Evolutionary conservation across 2,329 filamentous ascomycete genomes (phyloP), one percentile per base, ranked within the genome.

Genomic region (Talaromyces sp.): DNA sequence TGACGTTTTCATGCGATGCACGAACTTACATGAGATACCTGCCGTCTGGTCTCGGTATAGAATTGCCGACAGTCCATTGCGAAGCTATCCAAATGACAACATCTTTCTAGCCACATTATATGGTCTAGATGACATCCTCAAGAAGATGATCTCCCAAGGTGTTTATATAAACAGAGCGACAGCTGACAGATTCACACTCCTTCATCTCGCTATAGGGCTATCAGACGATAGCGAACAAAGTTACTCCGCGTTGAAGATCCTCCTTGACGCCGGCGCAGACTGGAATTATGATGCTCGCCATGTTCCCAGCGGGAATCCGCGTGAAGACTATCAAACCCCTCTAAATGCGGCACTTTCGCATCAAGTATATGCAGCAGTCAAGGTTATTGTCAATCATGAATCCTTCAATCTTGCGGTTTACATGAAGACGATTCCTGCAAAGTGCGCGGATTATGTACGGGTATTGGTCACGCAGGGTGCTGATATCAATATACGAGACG

Each of bases 1-100:
- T 33, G 49, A 43, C 3, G 41, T 67, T 31, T 67, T 67, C 50
- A 47, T 67, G 56, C 59, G 45, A 58, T 52, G 37, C 19, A 67
- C 66, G 1, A 27, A 47, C 31, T 39, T 67, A 13, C 50, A 66
- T 41, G 13, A 54, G 17, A 31, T 66, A 6, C 60, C 66, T n/a
- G 49, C 31, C 3, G 57, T 67, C 22, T 59, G 59, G 52, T 57
- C 63, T 37, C 49, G 66, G 3, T 66, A 63, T 33, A 50, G 27
- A 2, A 31, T 41, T 35, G 4, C 54, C 4, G 43, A 52, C 10
- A 33, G 56, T 33, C 17, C 41, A 13, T 2, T 25, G 2, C 50
- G 31, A 41, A 17, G n/a, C 11, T 66, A 63, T 49, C 61, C 60
- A 41, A 31, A 60, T 15, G 61, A 62, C 15, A 63, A 63, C 22